Conservation (phyloP, 495 filamentous ascomycete species). For the Usnea hakonensis region DNA sequence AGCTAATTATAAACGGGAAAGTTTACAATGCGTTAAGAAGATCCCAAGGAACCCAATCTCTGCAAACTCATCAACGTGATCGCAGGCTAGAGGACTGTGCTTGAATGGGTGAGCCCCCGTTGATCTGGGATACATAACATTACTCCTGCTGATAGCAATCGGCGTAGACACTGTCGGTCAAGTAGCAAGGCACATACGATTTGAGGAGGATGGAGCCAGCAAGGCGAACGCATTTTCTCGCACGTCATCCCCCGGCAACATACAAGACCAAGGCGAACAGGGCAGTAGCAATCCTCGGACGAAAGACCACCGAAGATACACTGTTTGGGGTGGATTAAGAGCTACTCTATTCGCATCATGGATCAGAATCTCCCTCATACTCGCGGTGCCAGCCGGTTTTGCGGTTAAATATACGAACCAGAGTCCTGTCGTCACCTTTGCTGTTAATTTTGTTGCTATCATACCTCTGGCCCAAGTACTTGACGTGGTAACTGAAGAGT, state of each 20-base stretch:
- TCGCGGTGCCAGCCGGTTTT: slow-evolving; percentile 17
- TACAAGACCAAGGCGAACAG: background rate
- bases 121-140: background rate
- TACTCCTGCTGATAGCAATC: background rate
- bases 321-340: background rate
- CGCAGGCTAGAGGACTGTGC: background rate
- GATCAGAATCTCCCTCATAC: background rate
- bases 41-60: background rate
- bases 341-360: background rate
- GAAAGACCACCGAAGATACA: background rate
- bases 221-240: background rate
- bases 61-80: background rate
- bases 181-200: background rate
- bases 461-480: slow-evolving; percentile 9
- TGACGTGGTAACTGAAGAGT: slow-evolving; percentile 8
- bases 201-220: background rate
- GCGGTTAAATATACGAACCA: slow-evolving; percentile 19
- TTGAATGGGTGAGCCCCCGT: background rate
- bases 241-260: too few relatives aligned
- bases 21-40: background rate
- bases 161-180: background rate
- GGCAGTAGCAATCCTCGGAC: background rate
- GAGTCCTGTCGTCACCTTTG: slow-evolving; percentile 9
- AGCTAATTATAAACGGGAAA: background rate
- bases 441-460: slow-evolving; percentile 21